Base-by-base conservation (phyloP, 768 basidiomycete genomes). In the Cystofilobasidium bisporidii region DNA sequence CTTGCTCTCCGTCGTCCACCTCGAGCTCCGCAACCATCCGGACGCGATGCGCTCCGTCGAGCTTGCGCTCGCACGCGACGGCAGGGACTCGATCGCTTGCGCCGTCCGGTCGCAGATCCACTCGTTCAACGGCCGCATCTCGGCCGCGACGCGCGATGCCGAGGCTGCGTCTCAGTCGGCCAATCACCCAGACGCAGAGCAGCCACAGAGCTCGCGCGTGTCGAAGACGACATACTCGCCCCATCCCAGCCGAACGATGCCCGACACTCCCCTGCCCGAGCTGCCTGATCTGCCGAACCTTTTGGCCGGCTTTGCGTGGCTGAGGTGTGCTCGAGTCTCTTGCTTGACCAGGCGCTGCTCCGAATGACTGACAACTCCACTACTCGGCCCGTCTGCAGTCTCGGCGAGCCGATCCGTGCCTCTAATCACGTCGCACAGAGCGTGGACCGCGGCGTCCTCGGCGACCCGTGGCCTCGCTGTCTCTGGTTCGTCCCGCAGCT, bases 381-480 rank as follows among this genome's bases (percentile, higher is more conserved):
- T 24, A 1, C 17, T n/a, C 26, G 14, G n/a, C 26, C 15, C 41
- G 18, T 38, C 22, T 8, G 3, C 33, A 11, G 33, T 30, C 30
- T 64, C 47, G 48, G 47, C 9, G 26, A 43, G 56, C 53, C 53
- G 14, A 56, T 63, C 43, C 53, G 67, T 17, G 67, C 67, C 26
- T 45, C 55, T 3, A 61, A 57, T 24, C 61, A 53, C 53, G 30
- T 68, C n/a, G 61, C 61, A 17, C 50, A 63, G 55, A 45, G 60
- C 28, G 60, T 68, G 32, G 38, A 56, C n/a, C 32, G 41, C n/a
- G 67, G 48, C 6, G 60, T 61, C 5, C 60, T 45, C 20, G 67
- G 67, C 20, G 67, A 68, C 30, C 62, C 61, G 17, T 68, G 55
- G 43, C 55, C 67, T 17, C 41, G 67, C 26, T 48, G 60, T 18